Evolutionary conservation across 441 rosid genomes (phyloP).

Genomic region (Isatis lusitanica): DNA sequence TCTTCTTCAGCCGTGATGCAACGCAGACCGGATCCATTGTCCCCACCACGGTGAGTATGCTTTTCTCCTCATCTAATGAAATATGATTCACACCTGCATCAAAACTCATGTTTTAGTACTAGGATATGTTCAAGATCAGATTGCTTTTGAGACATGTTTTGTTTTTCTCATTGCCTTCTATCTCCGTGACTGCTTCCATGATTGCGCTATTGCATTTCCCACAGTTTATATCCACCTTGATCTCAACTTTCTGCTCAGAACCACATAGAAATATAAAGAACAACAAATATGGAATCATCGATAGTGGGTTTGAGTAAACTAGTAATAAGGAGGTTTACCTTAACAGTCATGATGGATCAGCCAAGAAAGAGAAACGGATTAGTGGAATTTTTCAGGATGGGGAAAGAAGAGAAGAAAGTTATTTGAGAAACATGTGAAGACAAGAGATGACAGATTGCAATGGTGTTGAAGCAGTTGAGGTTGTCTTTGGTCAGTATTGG

Average conservation of each 20-base stretch:
- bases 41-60: conserved; percentile 35
- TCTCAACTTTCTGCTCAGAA: conserved; percentile 29
- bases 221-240: conserved; percentile 34
- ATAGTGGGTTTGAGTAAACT: not conserved
- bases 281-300: not conserved
- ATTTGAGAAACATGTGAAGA: conserved; percentile 20
- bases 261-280: not conserved
- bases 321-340: conserved; percentile 31
- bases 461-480: conserved; percentile 28
- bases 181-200: conserved; percentile 37
- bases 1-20: conserved; percentile 27
- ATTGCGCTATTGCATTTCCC: conserved; percentile 32
- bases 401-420: conserved; percentile 16
- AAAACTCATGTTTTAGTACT: conserved; percentile 12
- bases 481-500: conserved; percentile 20
- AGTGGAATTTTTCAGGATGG: conserved; percentile 7
- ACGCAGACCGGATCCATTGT: conserved; percentile 41
- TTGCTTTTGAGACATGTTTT: not conserved
- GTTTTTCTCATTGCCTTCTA: conserved; percentile 22
- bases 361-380: conserved; percentile 6
- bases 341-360: conserved; percentile 33
- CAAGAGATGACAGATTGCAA: conserved; percentile 31
- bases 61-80: conserved; percentile 28
- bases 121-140: not conserved
- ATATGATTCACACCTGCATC: conserved; percentile 35